These are phyloP conservation scores for Agaricus blazei DNA, from an alignment of 768 basidiomycete genomes.

Conservation along the genomic window DNA sequence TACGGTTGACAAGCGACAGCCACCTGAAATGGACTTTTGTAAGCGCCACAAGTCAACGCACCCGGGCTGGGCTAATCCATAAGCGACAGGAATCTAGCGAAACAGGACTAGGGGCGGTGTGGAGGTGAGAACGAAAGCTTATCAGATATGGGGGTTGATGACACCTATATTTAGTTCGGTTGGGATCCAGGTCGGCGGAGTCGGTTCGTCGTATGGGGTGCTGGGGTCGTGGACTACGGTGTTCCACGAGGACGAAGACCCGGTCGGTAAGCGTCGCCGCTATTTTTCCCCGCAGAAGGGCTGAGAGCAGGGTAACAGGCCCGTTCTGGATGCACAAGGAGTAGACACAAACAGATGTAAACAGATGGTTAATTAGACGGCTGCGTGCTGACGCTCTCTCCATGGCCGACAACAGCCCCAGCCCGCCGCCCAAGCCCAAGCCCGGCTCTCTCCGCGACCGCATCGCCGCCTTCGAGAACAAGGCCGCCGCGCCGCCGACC, in stretches of 20 bases:
- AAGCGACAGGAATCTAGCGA: conserved; percentile 44
- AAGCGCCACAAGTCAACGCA: conserved; percentile 18
- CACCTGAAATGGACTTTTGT: conserved; percentile 65
- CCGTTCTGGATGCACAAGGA: conserved; percentile 15
- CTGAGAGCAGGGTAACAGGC: conserved; percentile 1
- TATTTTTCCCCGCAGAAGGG: not conserved
- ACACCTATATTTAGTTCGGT: conserved; percentile 37
- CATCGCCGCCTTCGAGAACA: conserved; percentile 85
- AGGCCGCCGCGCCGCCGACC: conserved; percentile 32
- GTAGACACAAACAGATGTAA: conserved; percentile 3
- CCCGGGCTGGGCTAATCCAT: no score
- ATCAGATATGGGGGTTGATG: not conserved
- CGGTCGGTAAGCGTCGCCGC: conserved; percentile 31
- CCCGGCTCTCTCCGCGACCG: conserved; percentile 79
- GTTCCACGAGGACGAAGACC: conserved; percentile 39
- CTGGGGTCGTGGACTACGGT: conserved; percentile 48
- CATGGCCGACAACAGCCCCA: conserved; percentile 55
- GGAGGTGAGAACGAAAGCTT: conserved; percentile 40
- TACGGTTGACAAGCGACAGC: conserved; percentile 52
- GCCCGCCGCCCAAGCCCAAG: conserved; percentile 57
- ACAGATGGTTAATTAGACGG: not conserved
- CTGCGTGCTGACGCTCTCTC: not conserved
- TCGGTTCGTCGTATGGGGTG: conserved; percentile 55
- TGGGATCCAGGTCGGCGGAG: conserved; percentile 55
- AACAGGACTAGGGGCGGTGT: conserved; percentile 39